Conservation (phyloP, 2,329 filamentous ascomycete species). For the Colletotrichum orbiculare region DNA sequence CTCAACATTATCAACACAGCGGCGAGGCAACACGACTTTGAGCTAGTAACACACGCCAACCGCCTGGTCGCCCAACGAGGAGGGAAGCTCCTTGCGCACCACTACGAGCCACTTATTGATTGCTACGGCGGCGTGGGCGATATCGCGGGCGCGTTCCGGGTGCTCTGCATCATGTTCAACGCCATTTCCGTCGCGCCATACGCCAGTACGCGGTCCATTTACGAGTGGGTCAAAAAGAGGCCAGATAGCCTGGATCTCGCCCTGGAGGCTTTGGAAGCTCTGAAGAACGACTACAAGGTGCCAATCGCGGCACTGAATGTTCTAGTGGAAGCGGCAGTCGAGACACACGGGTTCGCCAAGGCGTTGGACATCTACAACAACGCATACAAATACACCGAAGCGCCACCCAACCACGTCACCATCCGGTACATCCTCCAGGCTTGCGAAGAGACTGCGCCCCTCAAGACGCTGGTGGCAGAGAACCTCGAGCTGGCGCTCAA, state of each 20-base stretch:
- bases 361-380: conserved; percentile 49
- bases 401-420: conserved; percentile 41
- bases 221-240: conserved; percentile 61
- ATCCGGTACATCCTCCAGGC: conserved; percentile 46
- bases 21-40: conserved; percentile 73
- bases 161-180: conserved; percentile 79
- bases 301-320: conserved; percentile 51
- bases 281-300: conserved; percentile 52
- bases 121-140: conserved; percentile 72
- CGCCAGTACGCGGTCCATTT: conserved; percentile 73
- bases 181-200: conserved; percentile 67
- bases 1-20: conserved; percentile 78
- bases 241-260: conserved; percentile 60
- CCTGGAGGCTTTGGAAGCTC: conserved; percentile 65
- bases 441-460: conserved; percentile 41
- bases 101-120: conserved; percentile 84
- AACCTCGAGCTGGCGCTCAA: conserved; percentile 42
- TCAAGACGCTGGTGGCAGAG: conserved; percentile 43
- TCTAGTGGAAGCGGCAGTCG: conserved; percentile 48
- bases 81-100: conserved; percentile 69
- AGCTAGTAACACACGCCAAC: conserved; percentile 78
- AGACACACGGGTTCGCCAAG: conserved; percentile 42
- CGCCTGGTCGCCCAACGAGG: conserved; percentile 69
- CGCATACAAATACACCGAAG: conserved; percentile 43
- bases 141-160: conserved; percentile 72